A percentile compares a stretch with the other conserved stretches of the same genome.
phyloP scores from a whole-genome alignment of 2,329 filamentous ascomycete species.

The Fusarium mangiferae region DNA sequence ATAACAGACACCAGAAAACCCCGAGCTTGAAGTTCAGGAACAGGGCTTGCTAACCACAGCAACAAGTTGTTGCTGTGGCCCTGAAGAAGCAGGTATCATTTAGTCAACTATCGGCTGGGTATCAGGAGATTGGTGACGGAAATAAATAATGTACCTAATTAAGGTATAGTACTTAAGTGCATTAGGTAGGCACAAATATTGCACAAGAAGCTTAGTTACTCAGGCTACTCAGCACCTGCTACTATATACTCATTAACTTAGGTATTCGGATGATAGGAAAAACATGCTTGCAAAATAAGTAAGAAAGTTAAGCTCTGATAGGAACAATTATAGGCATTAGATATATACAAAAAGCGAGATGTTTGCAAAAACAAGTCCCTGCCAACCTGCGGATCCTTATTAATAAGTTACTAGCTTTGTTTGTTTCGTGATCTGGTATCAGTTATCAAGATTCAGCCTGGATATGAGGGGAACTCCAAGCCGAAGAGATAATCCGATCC shows the following conservation, averaged over 20 bases:
- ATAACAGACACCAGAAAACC: neutral
- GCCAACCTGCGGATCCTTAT: neutral
- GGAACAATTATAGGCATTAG: neutral
- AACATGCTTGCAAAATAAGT: neutral
- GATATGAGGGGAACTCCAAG: neutral
- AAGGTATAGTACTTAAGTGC: neutral
- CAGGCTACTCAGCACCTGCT: neutral
- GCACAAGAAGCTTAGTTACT: neutral
- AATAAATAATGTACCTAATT: neutral
- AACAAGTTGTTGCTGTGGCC: neutral
- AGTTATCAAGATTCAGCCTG: neutral
- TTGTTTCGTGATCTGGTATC: neutral
- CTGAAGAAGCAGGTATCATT: neutral
- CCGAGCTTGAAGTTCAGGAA: neutral
- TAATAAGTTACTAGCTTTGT: neutral
- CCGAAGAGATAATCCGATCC: slow-evolving; percentile 45
- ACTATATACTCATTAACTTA: neutral
- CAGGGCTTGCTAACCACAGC: neutral
- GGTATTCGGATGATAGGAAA: neutral
- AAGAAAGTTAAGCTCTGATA: neutral
- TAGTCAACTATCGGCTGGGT: neutral
- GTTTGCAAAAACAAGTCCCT: neutral
- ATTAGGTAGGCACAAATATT: neutral
- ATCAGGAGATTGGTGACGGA: neutral
- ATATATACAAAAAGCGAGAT: no score